These are phyloP conservation scores for Penicillium olsonii DNA, from an alignment of 2,329 filamentous ascomycete genomes.

Conservation along the genomic window DNA sequence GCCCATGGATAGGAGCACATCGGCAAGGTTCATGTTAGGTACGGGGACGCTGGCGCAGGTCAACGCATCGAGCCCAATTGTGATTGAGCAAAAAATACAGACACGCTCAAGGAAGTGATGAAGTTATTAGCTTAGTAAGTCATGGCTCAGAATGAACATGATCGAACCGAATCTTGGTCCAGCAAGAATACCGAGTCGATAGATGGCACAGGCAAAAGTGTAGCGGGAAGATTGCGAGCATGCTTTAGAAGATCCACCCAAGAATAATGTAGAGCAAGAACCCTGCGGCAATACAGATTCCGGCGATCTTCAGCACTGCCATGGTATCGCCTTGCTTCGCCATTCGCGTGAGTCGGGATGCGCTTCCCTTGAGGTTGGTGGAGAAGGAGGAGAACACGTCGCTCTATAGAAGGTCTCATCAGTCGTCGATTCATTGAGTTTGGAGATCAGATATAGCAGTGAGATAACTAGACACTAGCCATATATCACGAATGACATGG, in stretches of 20 bases:
- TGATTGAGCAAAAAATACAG: neutral
- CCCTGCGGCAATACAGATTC: conserved; percentile 72
- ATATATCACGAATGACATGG: too few relatives aligned
- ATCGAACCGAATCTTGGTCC: conserved; percentile 15
- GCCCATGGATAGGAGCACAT: too few relatives aligned
- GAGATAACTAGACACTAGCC: too few relatives aligned
- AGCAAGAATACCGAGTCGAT: conserved; percentile 18
- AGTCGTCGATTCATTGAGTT: neutral
- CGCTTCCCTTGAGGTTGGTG: conserved; percentile 79
- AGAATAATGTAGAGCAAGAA: conserved; percentile 74
- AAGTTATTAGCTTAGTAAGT: neutral
- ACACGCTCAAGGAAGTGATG: too few relatives aligned
- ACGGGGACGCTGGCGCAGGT: neutral
- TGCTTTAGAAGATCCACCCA: conserved; percentile 60
- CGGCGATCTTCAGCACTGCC: conserved; percentile 85
- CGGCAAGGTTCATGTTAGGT: too few relatives aligned
- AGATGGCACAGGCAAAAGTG: neutral
- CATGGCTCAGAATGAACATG: neutral
- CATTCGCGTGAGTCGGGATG: conserved; percentile 81
- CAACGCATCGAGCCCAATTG: neutral
- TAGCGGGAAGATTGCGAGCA: neutral
- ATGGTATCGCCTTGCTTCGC: conserved; percentile 87
- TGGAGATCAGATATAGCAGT: too few relatives aligned
- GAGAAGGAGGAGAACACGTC: conserved; percentile 91
- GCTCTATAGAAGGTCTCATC: conserved; percentile 52